Evolutionary conservation across 2,329 filamentous ascomycete genomes (phyloP).

Genomic region (Metarhizium guizhouense): DNA sequence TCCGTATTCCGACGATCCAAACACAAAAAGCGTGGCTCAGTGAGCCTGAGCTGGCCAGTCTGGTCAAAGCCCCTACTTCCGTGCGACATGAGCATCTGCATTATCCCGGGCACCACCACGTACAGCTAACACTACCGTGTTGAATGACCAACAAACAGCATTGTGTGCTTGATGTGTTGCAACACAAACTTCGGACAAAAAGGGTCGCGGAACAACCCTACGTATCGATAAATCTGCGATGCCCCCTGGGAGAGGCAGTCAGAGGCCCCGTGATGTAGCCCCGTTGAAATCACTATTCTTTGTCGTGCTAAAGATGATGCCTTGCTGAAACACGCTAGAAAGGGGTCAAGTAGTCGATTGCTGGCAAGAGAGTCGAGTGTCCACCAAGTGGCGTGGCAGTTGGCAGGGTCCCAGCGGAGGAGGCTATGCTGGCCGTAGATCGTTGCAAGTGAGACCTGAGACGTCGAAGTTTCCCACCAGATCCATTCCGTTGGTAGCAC

Average conservation of each 20-base stretch:
- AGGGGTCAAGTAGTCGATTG: not conserved
- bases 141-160: not conserved
- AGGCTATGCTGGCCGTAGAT: not conserved
- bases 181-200: not conserved
- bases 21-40: not conserved
- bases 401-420: not conserved
- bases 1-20: not conserved
- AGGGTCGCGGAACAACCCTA: no score
- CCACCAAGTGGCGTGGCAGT: not conserved
- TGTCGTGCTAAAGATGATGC: not conserved
- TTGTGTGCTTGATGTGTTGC: not conserved
- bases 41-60: not conserved
- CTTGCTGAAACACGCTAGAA: not conserved
- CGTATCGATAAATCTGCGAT: no score
- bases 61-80: not conserved
- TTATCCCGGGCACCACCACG: not conserved
- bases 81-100: not conserved
- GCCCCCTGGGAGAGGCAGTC: no score
- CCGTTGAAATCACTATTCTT: not conserved
- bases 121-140: not conserved
- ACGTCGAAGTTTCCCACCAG: not conserved
- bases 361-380: not conserved
- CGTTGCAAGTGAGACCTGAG: not conserved
- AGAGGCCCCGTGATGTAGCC: not conserved
- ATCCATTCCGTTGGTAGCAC: not conserved